A percentile compares a stretch with the other conserved stretches of the same genome.
Conservation (phyloP, 208 protist species). For the Naegleria lovaniensis region DNA sequence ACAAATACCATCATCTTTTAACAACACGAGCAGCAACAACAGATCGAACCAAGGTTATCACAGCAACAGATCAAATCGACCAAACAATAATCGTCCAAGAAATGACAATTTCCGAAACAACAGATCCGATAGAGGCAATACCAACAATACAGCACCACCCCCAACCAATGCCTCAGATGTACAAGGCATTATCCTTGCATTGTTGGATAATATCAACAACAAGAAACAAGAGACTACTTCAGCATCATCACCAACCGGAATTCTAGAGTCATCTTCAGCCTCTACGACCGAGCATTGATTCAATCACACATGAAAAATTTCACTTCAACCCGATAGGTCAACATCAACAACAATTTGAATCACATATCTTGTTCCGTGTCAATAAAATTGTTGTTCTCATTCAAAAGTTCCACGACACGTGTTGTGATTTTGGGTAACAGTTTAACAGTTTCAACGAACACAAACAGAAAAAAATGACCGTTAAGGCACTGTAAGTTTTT, state of each 20-base stretch:
- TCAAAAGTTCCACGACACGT: not conserved
- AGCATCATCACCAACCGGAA: not conserved
- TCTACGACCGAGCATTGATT: not conserved
- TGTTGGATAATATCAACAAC: not conserved
- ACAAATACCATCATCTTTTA: not conserved
- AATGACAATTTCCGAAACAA: not conserved
- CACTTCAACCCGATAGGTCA: too few species aligned
- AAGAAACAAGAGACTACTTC: not conserved
- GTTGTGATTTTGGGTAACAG: too few species aligned
- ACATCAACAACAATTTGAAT: not conserved
- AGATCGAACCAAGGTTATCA: too few species aligned
- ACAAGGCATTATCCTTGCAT: not conserved
- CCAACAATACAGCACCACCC: not conserved
- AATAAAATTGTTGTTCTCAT: not conserved
- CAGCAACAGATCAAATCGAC: not conserved
- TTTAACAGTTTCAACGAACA: too few species aligned
- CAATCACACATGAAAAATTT: too few species aligned
- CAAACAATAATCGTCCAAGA: not conserved
- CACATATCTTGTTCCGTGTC: not conserved
- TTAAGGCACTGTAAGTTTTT: too few species aligned
- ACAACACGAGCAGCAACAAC: not conserved
- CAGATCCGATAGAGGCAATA: not conserved
- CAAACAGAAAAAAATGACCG: too few species aligned
- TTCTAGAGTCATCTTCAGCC: not conserved
- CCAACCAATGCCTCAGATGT: not conserved